A percentile compares a stretch with the other conserved stretches of the same genome.
These are phyloP conservation scores for Fusarium sp. DNA, from an alignment of 2,329 filamentous ascomycete species.

Conservation along the genomic window DNA sequence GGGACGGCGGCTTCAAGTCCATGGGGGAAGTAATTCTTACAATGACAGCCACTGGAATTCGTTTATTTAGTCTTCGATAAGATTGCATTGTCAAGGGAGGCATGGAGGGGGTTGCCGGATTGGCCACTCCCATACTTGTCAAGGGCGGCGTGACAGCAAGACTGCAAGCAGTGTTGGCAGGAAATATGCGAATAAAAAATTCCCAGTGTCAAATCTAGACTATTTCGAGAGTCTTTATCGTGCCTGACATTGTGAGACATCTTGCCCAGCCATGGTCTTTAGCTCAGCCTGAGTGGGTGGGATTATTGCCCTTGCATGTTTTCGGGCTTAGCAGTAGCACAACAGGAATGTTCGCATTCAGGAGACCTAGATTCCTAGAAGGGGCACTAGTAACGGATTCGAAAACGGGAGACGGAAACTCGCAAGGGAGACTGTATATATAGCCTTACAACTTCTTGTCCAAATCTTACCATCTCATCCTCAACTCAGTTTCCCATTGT, in stretches of 20 bases:
- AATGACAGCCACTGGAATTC: slow-evolving; percentile 12
- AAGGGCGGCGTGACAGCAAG: neutral
- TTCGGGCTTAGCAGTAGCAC: slow-evolving; percentile 14
- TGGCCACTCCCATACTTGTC: slow-evolving; percentile 1
- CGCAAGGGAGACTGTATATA: slow-evolving; percentile 25
- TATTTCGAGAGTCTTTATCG: slow-evolving; percentile 3
- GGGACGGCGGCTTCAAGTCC: neutral
- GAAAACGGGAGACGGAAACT: neutral
- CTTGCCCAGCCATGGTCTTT: neutral
- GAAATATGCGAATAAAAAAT: slow-evolving; percentile 14
- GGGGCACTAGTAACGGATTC: neutral
- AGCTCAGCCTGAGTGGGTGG: slow-evolving; percentile 2
- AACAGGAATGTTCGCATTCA: slow-evolving; percentile 32
- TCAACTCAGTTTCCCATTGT: slow-evolving; percentile 37
- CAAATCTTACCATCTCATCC: slow-evolving; percentile 34
- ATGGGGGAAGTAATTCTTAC: neutral
- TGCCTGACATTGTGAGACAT: slow-evolving; percentile 33
- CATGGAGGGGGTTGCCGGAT: neutral
- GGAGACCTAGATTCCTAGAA: slow-evolving; percentile 11
- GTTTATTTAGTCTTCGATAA: neutral
- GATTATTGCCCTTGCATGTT: slow-evolving; percentile 36
- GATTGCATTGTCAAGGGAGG: slow-evolving; percentile 14
- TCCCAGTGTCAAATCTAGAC: slow-evolving; percentile 5
- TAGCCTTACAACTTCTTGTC: slow-evolving; percentile 14
- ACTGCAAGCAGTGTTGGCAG: slow-evolving; percentile 14